Percentiles rank a stretch among this genome's conserved stretches.
phyloP scores from a whole-genome alignment of 768 basidiomycete genomes.

The Boletus vinaceobasis region DNA sequence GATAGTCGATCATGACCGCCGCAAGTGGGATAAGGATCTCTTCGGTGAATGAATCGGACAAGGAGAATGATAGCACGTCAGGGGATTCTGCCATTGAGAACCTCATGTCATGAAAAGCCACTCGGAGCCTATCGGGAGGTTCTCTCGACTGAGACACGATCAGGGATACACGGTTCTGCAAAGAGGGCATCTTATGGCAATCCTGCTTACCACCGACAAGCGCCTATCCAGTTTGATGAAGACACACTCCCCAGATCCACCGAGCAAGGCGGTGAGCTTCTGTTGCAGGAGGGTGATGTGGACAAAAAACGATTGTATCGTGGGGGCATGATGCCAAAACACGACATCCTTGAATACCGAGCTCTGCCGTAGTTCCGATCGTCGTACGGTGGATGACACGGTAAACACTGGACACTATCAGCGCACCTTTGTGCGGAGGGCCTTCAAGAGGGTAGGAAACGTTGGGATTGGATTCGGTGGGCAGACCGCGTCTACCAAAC shows the following conservation, averaged over 20 bases:
- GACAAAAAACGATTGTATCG: conserved; percentile 56
- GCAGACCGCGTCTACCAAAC: conserved; percentile 48
- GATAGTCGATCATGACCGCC: conserved; percentile 59
- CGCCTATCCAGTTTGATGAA: conserved; percentile 18
- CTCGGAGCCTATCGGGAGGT: conserved; percentile 10
- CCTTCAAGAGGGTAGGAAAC: conserved; percentile 36
- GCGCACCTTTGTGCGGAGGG: conserved; percentile 40
- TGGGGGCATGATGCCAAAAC: conserved; percentile 44
- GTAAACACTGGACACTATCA: conserved; percentile 4
- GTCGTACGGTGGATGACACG: neutral
- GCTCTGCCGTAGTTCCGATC: conserved; percentile 1
- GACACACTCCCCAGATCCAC: neutral
- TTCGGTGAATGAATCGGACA: conserved; percentile 28
- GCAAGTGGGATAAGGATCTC: conserved; percentile 48
- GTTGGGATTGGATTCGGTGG: conserved; percentile 31
- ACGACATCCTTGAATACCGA: conserved; percentile 39
- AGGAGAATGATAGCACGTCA: conserved; percentile 22
- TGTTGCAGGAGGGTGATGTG: conserved; percentile 31
- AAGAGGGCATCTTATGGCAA: neutral
- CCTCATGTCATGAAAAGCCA: conserved; percentile 12
- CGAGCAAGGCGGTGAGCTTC: conserved; percentile 6
- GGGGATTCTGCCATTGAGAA: conserved; percentile 3
- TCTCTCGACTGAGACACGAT: conserved; percentile 10
- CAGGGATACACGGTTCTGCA: neutral
- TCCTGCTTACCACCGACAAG: conserved; percentile 22